These are phyloP conservation scores for Boletus rufocinnamomeus DNA, from an alignment of 768 basidiomycete genomes.

Conservation along the genomic window DNA sequence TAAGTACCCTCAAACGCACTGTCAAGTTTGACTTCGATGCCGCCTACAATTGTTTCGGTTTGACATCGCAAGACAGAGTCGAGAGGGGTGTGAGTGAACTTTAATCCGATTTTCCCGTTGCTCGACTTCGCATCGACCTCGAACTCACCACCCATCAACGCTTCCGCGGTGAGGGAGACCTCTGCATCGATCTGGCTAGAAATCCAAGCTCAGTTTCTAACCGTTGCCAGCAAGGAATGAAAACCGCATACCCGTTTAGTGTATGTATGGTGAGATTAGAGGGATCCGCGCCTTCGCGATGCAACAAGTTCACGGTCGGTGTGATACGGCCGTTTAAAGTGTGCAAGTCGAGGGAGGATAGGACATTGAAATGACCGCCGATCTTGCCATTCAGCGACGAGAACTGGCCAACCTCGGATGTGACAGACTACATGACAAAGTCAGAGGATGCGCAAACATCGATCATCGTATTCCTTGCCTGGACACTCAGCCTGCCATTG, in stretches of 20 bases:
- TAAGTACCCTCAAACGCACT: conserved; percentile 46
- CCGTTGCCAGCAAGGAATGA: background rate
- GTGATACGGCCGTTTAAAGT: conserved; percentile 45
- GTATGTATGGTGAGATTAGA: conserved; percentile 39
- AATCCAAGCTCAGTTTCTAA: conserved; percentile 5
- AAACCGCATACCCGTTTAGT: conserved; percentile 39
- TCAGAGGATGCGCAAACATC: conserved; percentile 1
- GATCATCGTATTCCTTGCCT: conserved; percentile 29
- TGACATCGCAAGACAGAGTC: conserved; percentile 36
- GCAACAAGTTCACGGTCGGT: conserved; percentile 40
- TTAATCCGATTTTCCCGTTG: conserved; percentile 33
- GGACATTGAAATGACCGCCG: conserved; percentile 42
- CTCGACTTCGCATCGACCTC: conserved; percentile 31
- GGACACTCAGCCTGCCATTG: conserved; percentile 37
- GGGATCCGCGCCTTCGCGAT: conserved; percentile 25
- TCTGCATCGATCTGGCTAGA: conserved; percentile 25
- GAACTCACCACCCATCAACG: conserved; percentile 35
- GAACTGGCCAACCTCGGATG: conserved; percentile 30
- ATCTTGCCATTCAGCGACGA: conserved; percentile 49
- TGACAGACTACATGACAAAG: conserved; percentile 33
- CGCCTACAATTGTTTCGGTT: conserved; percentile 33
- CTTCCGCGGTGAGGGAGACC: conserved; percentile 35
- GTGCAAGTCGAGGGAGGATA: conserved; percentile 36
- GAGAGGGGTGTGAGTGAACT: conserved; percentile 36
- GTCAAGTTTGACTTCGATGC: conserved; percentile 32